Base-by-base conservation (phyloP, 345 rosid species). In the Camelina hispida region DNA sequence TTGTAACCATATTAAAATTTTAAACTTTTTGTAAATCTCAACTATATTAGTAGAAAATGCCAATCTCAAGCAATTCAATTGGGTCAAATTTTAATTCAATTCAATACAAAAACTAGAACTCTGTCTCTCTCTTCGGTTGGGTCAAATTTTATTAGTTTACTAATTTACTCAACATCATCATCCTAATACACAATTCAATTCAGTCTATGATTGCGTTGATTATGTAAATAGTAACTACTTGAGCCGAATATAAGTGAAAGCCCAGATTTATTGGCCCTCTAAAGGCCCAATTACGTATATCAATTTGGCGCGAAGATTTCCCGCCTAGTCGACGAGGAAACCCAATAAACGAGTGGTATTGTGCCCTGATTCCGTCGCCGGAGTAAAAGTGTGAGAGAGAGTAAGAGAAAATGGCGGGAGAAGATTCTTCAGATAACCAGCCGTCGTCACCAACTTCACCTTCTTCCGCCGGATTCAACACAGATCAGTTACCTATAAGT, bases 381-480 rank as follows among this genome's bases (percentile, higher is more conserved):
- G 47, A 38, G 16, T 5, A 18, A 53, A 10, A 38, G 12, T 25
- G 6, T 42, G 14, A 42, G 5, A 9, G 43, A 14, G 9, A 48
- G 0, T 2, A 20, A 15, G 52, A 47, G 11, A 60, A 32, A 56
- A 91, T 86, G 93, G 90, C 88, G 14, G 82, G 89, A 66, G 84
- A 69, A 7, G 73, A 75, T 65, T 74, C 91, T 65, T 74, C 91
- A 7, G 81, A 72, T 3, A 85, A 83, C 38, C 83, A 77, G 63
- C 87, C 98, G 13, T 84, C 91, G 18, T 80, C 91, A 7, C 91
- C 98, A 28, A 90, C 86, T 59, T 89, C 97, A 4, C 96, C 96
- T 15, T 84, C 89, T 8, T 91, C 98, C 0, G 84, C 91, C 0
- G 98, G 87, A 1, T 92, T 90, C 84, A 90, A 87, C 81, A 87